Evolutionary conservation across 2,329 filamentous ascomycete genomes (phyloP).

Genomic region (Penicillium nordicum): DNA sequence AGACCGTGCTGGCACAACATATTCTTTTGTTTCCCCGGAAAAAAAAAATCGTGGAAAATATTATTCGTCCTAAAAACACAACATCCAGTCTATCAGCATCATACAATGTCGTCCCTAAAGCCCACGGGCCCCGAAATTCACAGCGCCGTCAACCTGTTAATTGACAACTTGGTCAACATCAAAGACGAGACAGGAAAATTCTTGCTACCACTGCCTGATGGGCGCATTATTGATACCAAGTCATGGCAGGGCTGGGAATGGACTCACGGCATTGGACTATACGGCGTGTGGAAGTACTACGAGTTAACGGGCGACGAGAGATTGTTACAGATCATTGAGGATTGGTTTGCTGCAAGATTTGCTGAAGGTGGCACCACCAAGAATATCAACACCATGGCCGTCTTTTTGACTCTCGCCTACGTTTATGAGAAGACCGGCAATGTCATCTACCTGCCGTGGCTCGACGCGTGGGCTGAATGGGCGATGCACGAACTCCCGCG

Average conservation of each 20-base stretch:
- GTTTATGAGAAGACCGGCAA: conserved; percentile 74
- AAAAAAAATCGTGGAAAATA: not conserved
- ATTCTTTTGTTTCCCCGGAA: not conserved
- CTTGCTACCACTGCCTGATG: conserved; percentile 66
- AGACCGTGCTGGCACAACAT: not conserved
- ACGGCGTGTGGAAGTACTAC: conserved; percentile 80
- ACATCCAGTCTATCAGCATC: not conserved
- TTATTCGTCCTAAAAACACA: not conserved
- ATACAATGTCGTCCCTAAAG: conserved; percentile 19
- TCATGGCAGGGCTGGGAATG: conserved; percentile 75
- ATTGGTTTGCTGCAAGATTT: conserved; percentile 70
- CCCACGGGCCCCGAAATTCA: conserved; percentile 43
- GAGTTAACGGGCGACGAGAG: conserved; percentile 62
- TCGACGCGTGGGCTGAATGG: conserved; percentile 80
- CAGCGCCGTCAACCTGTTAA: conserved; percentile 62
- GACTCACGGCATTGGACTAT: conserved; percentile 76
- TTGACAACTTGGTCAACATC: conserved; percentile 73
- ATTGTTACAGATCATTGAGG: conserved; percentile 64
- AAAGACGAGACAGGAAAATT: conserved; percentile 72
- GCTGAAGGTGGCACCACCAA: conserved; percentile 71
- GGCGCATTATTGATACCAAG: conserved; percentile 77
- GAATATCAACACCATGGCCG: conserved; percentile 83
- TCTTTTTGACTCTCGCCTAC: conserved; percentile 70
- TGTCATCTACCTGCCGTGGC: conserved; percentile 68
- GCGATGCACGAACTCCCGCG: conserved; percentile 71